phyloP scores from a whole-genome alignment of 202 grass and related monocot genomes.

The Digitaria exilis region DNA sequence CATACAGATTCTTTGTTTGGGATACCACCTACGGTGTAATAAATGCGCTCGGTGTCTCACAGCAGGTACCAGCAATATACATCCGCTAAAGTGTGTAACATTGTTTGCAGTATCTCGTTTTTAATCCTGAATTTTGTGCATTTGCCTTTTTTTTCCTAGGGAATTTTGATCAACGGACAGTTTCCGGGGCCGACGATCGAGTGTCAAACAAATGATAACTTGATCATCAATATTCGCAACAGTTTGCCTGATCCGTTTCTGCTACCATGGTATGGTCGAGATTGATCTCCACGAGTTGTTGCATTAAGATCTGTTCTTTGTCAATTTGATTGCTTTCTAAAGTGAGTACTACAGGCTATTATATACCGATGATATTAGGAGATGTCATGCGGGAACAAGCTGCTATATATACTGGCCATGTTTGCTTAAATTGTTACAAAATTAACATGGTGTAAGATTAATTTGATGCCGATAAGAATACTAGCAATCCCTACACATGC shows the following conservation, averaged over 20 bases:
- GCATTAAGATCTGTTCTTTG: background rate
- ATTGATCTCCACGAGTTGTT: background rate
- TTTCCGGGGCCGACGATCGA: constrained; percentile 81
- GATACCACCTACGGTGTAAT: background rate
- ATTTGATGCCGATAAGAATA: too few relatives aligned
- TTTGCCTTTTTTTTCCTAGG: constrained; percentile 32
- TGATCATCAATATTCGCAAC: constrained; percentile 77
- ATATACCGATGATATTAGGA: background rate
- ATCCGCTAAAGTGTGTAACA: background rate
- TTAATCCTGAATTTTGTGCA: background rate
- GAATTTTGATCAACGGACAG: constrained; percentile 82
- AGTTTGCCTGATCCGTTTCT: constrained; percentile 68
- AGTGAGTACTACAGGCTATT: background rate
- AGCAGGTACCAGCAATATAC: background rate
- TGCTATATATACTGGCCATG: background rate
- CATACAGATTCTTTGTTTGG: background rate
- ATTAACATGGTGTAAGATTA: too few relatives aligned
- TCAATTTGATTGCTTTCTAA: background rate
- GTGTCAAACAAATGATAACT: constrained; percentile 68
- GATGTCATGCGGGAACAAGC: background rate
- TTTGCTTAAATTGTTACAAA: background rate
- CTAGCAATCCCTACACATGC: too few relatives aligned
- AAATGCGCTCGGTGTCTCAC: background rate
- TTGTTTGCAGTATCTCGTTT: background rate
- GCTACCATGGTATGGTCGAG: constrained; percentile 67